Evolutionary conservation across 129 eudicot genomes (phyloP).

Genomic region (Silybum marianum): DNA sequence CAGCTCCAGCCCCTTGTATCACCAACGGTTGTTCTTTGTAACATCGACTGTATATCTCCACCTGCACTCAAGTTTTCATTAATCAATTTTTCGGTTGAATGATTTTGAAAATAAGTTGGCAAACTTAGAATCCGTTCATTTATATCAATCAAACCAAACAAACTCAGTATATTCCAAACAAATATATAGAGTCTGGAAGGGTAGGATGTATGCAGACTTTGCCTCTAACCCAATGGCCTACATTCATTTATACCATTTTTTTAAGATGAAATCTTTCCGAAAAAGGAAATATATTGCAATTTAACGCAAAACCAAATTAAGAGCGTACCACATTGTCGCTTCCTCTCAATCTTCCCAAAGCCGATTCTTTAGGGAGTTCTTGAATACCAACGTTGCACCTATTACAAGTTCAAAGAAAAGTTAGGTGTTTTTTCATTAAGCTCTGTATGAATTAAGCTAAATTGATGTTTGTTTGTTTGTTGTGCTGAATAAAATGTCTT

Average conservation of each 20-base stretch:
- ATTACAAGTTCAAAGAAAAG: conserved; percentile 14
- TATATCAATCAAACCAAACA: background rate
- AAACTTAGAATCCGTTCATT: background rate
- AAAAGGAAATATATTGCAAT: background rate
- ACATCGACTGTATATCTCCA: conserved; percentile 88
- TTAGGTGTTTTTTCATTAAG: background rate
- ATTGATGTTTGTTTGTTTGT: background rate
- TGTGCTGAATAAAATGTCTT: background rate
- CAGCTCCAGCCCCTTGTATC: conserved; percentile 98
- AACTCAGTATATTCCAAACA: background rate
- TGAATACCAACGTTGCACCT: conserved; percentile 83
- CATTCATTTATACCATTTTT: too few species aligned
- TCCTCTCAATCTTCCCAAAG: conserved; percentile 85
- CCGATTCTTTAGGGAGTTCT: conserved; percentile 72
- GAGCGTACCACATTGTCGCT: conserved; percentile 91
- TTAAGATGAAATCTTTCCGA: background rate
- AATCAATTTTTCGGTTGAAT: background rate
- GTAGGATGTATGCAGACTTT: too few species aligned
- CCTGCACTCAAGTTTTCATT: conserved; percentile 41
- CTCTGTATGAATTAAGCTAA: background rate
- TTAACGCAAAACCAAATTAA: background rate
- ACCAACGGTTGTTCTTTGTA: conserved; percentile 76
- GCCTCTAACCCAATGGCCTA: too few species aligned
- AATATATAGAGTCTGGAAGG: too few species aligned
- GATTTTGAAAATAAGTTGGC: background rate